Percentiles rank a stretch among this genome's conserved stretches.
Evolutionary conservation across 139 green algal species (phyloP).

Genomic region (Pleodorina starrii): DNA sequence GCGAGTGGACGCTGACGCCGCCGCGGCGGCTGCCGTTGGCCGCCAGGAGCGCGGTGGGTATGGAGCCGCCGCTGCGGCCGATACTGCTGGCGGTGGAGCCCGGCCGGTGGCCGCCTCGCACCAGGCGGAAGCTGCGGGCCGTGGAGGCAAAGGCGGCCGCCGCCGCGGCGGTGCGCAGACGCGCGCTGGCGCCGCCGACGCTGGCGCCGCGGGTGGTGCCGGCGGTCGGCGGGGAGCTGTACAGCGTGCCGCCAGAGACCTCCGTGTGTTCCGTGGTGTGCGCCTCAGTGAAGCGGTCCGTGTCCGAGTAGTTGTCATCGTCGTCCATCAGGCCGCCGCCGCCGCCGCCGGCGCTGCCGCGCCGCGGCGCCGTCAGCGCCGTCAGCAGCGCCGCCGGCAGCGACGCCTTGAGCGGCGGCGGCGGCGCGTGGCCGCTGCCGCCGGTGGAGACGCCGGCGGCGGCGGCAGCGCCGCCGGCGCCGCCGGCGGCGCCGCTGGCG

Average conservation of each 20-base stretch:
- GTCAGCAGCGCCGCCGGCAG: conserved; percentile 12
- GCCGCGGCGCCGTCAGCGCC: conserved; percentile 37
- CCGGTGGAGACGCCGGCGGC: not conserved
- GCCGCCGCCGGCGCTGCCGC: not conserved
- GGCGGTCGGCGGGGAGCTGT: not conserved
- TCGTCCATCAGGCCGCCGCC: not conserved
- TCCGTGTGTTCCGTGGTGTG: not conserved
- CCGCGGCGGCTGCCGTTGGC: not conserved
- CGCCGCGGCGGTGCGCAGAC: not conserved
- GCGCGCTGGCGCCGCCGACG: not conserved
- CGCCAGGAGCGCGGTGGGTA: not conserved
- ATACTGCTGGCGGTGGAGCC: not conserved
- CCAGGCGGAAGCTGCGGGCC: conserved; percentile 19
- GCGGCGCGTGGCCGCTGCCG: not conserved
- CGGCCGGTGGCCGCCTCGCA: not conserved
- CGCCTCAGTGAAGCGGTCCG: conserved; percentile 22
- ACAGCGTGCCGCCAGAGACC: not conserved
- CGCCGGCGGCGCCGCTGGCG: not conserved
- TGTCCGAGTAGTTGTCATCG: conserved; percentile 12
- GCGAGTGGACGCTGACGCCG: not conserved
- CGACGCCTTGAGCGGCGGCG: conserved; percentile 4
- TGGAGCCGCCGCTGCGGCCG: not conserved
- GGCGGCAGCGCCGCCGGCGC: not conserved
- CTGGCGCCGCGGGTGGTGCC: not conserved
- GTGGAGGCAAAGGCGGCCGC: not conserved